Conservation (phyloP, 202 grass and related monocot species). For the Cymbopogon flexuosus region DNA sequence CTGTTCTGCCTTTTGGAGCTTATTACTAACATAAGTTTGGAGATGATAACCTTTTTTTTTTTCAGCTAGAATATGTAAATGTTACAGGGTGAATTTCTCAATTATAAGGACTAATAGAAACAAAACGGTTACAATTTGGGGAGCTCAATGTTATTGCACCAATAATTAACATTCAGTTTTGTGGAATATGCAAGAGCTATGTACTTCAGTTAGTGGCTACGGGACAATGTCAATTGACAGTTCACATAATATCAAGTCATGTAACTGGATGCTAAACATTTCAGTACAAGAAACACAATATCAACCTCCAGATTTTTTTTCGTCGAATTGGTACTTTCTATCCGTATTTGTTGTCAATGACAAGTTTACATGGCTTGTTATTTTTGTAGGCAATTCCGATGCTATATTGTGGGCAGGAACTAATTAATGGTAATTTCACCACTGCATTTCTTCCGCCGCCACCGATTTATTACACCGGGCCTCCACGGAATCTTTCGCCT, state of each 20-base stretch:
- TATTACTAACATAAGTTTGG: background rate
- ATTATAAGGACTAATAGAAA: background rate
- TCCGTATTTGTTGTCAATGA: slow-evolving; percentile 6
- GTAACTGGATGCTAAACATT: background rate
- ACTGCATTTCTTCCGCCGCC: slow-evolving; percentile 52
- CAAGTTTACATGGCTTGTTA: background rate
- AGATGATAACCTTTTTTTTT: background rate
- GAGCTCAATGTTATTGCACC: background rate
- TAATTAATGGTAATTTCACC: slow-evolving; percentile 52
- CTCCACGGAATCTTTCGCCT: slow-evolving; percentile 61
- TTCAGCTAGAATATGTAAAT: background rate
- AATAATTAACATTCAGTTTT: background rate
- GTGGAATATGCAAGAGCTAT: background rate
- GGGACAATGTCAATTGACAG: background rate
- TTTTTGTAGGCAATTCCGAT: slow-evolving; percentile 66
- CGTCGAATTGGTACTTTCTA: background rate
- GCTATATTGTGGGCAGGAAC: slow-evolving; percentile 82
- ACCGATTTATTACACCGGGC: slow-evolving; percentile 55
- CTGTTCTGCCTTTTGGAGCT: background rate
- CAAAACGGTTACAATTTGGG: background rate
- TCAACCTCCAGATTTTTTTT: background rate
- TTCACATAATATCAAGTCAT: background rate
- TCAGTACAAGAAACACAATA: background rate
- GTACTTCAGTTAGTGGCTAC: background rate
- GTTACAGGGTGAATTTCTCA: background rate